phyloP scores from a whole-genome alignment of 2,329 filamentous ascomycete species.

The Diaporthe eres region DNA sequence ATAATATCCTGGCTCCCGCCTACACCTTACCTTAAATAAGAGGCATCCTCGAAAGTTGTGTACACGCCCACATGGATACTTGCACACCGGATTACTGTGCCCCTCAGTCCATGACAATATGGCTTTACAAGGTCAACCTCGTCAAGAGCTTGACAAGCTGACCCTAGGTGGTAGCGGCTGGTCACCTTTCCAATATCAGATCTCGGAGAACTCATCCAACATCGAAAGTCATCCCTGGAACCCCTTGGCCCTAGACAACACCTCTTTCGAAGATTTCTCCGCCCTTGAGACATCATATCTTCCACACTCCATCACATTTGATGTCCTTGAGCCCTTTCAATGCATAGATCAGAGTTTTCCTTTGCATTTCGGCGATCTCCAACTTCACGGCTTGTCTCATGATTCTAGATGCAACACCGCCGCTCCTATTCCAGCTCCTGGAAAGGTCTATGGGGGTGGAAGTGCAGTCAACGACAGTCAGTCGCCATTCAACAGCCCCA shows the following conservation, averaged over 20 bases:
- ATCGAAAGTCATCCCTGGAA: neutral
- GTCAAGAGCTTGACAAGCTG: neutral
- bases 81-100: neutral
- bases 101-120: neutral
- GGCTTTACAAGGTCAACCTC: neutral
- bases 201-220: neutral
- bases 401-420: too few relatives aligned
- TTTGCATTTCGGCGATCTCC: neutral
- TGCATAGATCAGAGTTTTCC: neutral
- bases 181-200: neutral
- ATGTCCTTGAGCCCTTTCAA: neutral
- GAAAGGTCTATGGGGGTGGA: neutral
- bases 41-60: neutral
- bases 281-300: rapidly evolving
- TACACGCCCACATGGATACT: rapidly evolving
- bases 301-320: neutral
- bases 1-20: neutral
- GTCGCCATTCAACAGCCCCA: neutral
- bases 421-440: neutral
- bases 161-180: neutral
- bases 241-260: too few relatives aligned
- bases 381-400: neutral
- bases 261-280: neutral
- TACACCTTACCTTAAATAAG: neutral
- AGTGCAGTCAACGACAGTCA: neutral